Conservation (phyloP, 2,329 filamentous ascomycete genomes). For the Penicillium rolfsii region DNA sequence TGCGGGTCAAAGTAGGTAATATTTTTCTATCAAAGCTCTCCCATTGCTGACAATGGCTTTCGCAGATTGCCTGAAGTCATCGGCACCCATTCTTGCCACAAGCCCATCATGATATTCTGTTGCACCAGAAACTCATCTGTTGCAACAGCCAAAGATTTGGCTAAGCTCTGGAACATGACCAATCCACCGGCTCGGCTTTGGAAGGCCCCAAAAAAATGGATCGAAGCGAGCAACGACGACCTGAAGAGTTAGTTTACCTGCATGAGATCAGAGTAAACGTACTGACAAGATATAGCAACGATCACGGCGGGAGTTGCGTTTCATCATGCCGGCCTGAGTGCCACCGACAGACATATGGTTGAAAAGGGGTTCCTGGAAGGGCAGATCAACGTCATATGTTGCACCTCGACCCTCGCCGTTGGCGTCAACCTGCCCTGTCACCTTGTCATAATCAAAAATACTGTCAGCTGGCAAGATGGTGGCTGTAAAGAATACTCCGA, state of each 20-base stretch:
- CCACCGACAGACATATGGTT: conserved; percentile 65
- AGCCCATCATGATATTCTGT: conserved; percentile 84
- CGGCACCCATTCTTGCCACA: conserved; percentile 65
- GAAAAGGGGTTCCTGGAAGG: conserved; percentile 71
- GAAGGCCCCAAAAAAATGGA: conserved; percentile 58
- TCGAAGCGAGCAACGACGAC: conserved; percentile 62
- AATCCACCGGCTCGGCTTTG: conserved; percentile 61
- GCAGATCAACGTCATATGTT: conserved; percentile 79
- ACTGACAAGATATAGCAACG: conserved; percentile 42
- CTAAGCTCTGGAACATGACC: conserved; percentile 65
- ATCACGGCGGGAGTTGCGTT: conserved; percentile 70
- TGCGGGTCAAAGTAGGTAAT: conserved; percentile 61
- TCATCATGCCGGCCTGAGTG: conserved; percentile 76
- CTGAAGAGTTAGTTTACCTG: conserved; percentile 55
- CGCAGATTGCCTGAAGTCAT: conserved; percentile 68
- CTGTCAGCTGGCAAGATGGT: conserved; percentile 65
- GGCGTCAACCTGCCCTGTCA: conserved; percentile 84
- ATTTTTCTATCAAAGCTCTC: not conserved
- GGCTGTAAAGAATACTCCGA: conserved; percentile 74
- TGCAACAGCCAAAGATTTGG: conserved; percentile 68
- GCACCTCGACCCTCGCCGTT: conserved; percentile 81
- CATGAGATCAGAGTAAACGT: not conserved
- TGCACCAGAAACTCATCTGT: conserved; percentile 73
- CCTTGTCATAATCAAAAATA: conserved; percentile 81
- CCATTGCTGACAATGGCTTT: not conserved